Conservation (phyloP, 202 grass and related monocot species). For the Tripidium arundinaceum region DNA sequence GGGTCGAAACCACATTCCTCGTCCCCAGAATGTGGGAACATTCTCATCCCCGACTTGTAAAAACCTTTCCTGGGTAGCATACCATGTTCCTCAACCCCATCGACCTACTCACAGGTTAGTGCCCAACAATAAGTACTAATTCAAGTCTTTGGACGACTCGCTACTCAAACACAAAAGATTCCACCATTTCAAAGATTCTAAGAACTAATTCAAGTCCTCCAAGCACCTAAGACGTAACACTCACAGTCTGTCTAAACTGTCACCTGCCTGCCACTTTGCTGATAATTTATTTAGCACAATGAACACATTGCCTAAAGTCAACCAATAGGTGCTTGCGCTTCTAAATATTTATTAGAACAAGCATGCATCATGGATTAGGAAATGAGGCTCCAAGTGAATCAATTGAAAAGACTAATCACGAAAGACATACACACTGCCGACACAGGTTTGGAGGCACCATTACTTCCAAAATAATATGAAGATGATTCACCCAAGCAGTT, state of each 20-base stretch:
- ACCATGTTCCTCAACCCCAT: background rate
- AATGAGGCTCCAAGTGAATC: background rate
- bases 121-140: background rate
- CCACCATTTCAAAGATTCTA: background rate
- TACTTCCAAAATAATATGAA: background rate
- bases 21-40: background rate
- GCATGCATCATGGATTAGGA: background rate
- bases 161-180: background rate
- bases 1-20: background rate
- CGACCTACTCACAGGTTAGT: background rate
- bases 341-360: background rate
- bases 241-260: background rate
- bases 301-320: background rate
- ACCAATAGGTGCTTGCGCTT: background rate
- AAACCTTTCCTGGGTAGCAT: background rate
- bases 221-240: background rate
- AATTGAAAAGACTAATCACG: constrained; percentile 1
- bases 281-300: background rate
- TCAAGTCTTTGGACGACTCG: background rate
- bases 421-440: background rate
- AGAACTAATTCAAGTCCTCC: background rate
- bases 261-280: background rate
- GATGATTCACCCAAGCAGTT: constrained; percentile 1
- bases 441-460: background rate
- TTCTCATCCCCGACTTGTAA: background rate